These are phyloP conservation scores for Phalaenopsis aphrodite DNA, from an alignment of 106 monocot species.

Conservation along the genomic window DNA sequence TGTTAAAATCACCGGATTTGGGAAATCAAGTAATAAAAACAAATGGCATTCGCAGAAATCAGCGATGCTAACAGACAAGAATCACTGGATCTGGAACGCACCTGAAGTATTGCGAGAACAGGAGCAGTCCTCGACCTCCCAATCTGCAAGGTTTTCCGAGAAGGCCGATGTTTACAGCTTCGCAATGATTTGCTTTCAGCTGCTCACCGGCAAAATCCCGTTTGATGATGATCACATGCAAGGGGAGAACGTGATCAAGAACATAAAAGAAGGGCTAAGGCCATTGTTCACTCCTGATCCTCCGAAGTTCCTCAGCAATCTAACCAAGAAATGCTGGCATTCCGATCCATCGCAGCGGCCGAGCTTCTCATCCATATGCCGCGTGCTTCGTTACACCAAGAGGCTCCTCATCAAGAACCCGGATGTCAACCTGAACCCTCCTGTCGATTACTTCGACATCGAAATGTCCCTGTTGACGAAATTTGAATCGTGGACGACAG, in stretches of 20 bases:
- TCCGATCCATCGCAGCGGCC: conserved; percentile 61
- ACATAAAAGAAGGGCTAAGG: conserved; percentile 68
- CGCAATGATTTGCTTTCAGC: conserved; percentile 71
- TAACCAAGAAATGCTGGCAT: conserved; percentile 85
- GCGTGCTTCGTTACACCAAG: conserved; percentile 71
- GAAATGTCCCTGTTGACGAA: conserved; percentile 42
- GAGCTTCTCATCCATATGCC: conserved; percentile 1
- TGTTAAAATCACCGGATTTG: conserved; percentile 31
- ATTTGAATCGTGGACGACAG: conserved; percentile 24
- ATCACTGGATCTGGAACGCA: conserved; percentile 55
- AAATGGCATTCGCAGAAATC: not conserved
- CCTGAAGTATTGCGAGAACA: conserved; percentile 46
- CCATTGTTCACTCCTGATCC: conserved; percentile 71
- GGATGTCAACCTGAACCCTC: conserved; percentile 24
- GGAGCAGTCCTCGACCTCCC: conserved; percentile 7
- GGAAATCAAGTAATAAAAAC: conserved; percentile 17
- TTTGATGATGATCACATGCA: conserved; percentile 83
- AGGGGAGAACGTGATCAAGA: conserved; percentile 84
- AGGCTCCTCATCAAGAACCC: conserved; percentile 58
- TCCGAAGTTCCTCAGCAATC: conserved; percentile 62
- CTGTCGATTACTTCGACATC: conserved; percentile 57
- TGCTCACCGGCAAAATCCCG: conserved; percentile 23
- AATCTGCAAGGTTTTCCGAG: conserved; percentile 27
- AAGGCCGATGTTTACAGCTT: conserved; percentile 82
- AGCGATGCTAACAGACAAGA: not conserved